These are phyloP conservation scores for Paramecium sonneborni DNA, from an alignment of 73 alveolate species.

Conservation along the genomic window DNA sequence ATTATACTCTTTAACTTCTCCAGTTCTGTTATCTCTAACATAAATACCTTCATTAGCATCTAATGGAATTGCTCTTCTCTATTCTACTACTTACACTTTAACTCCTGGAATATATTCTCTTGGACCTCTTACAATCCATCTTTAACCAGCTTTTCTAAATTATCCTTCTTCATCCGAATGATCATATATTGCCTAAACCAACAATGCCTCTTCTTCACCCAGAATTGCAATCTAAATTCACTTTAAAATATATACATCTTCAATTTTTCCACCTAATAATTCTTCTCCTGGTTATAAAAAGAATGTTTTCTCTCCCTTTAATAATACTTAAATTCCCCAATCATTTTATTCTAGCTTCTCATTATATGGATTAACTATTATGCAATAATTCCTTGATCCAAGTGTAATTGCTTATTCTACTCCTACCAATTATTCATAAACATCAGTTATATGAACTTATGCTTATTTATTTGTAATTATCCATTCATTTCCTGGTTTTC, in stretches of 20 bases:
- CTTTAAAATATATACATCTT: slow-evolving; percentile 53
- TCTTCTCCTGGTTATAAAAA: slow-evolving; percentile 84
- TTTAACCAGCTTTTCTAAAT: slow-evolving; percentile 72
- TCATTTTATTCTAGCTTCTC: slow-evolving; percentile 50
- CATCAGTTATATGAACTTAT: slow-evolving; percentile 78
- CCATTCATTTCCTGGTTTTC: slow-evolving; percentile 91
- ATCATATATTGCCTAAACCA: slow-evolving; percentile 72
- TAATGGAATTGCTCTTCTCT: slow-evolving; percentile 78
- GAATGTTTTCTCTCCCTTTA: slow-evolving; percentile 79
- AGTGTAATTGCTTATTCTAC: slow-evolving; percentile 70
- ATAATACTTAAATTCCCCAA: slow-evolving; percentile 75
- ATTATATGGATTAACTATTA: slow-evolving; percentile 72
- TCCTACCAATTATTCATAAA: slow-evolving; percentile 70
- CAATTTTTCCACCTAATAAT: background rate
- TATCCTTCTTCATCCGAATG: slow-evolving; percentile 57
- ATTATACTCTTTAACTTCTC: slow-evolving; percentile 73
- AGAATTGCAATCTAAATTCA: slow-evolving; percentile 66
- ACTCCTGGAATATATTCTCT: slow-evolving; percentile 79
- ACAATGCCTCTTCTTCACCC: slow-evolving; percentile 83
- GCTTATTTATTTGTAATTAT: slow-evolving; percentile 76
- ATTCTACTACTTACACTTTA: slow-evolving; percentile 74
- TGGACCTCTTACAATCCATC: slow-evolving; percentile 89
- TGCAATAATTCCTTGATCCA: slow-evolving; percentile 72
- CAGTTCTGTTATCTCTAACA: slow-evolving; percentile 78
- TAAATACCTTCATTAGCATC: slow-evolving; percentile 88